Evolutionary conservation across 495 filamentous ascomycete genomes (phyloP).

Genomic region (Lophiostoma macrostomum): DNA sequence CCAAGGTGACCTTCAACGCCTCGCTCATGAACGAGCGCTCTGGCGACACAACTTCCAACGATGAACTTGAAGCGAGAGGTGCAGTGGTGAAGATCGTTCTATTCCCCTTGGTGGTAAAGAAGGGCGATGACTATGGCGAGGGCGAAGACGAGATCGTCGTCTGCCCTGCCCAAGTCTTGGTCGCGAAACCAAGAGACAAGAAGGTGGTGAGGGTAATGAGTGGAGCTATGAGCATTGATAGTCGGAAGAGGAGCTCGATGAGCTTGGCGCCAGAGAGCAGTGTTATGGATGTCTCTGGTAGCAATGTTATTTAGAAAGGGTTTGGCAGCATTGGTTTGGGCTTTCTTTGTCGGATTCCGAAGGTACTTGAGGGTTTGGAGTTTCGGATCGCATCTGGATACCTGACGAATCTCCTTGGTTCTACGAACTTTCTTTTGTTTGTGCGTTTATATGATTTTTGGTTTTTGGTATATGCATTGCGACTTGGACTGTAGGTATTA

Average conservation of each 20-base stretch:
- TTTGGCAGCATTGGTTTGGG: not conserved
- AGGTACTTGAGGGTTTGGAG: not conserved
- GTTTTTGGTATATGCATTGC: not conserved
- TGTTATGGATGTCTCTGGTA: conserved; percentile 29
- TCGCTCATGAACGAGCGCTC: conserved; percentile 89
- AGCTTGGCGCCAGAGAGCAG: conserved; percentile 35
- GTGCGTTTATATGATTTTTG: not conserved
- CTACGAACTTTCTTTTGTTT: not conserved
- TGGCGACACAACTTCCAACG: conserved; percentile 63
- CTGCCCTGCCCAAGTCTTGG: conserved; percentile 86
- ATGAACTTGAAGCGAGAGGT: conserved; percentile 69
- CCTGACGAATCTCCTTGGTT: conserved; percentile 22
- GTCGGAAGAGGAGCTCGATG: conserved; percentile 26
- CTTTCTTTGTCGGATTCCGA: not conserved
- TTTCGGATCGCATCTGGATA: conserved; percentile 13
- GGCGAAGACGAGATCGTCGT: conserved; percentile 91
- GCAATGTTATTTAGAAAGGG: conserved; percentile 29
- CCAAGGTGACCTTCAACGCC: conserved; percentile 82
- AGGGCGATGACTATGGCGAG: conserved; percentile 80
- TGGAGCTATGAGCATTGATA: conserved; percentile 45
- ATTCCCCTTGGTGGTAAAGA: conserved; percentile 92
- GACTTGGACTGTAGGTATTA: not conserved
- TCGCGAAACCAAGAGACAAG: conserved; percentile 48
- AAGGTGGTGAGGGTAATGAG: conserved; percentile 45
- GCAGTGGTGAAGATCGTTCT: conserved; percentile 84